Percentiles rank a stretch among this genome's conserved stretches.
Conservation (phyloP, 495 filamentous ascomycete genomes). For the Niebla homalea region DNA sequence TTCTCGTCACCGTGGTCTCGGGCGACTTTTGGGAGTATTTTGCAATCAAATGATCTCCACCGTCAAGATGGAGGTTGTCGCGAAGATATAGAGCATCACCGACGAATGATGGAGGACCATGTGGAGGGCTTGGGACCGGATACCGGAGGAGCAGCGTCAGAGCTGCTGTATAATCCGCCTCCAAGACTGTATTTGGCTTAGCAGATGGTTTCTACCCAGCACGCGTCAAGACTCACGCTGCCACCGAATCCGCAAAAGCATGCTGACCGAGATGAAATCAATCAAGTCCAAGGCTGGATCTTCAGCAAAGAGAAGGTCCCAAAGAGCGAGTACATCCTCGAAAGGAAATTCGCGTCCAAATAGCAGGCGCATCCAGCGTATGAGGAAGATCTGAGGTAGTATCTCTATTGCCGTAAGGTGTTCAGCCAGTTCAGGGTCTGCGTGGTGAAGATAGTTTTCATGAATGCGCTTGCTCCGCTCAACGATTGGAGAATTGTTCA, state of each 20-base stretch:
- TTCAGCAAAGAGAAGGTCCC: conserved; percentile 86
- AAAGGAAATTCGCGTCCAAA: conserved; percentile 92
- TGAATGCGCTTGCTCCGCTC: conserved; percentile 75
- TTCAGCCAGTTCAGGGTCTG: conserved; percentile 69
- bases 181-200: conserved; percentile 47
- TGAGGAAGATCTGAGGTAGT: conserved; percentile 91
- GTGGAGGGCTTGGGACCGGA: conserved; percentile 46
- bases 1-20: conserved; percentile 22
- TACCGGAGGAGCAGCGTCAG: conserved; percentile 75
- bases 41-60: conserved; percentile 59
- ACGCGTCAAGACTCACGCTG: conserved; percentile 43
- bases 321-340: conserved; percentile 66
- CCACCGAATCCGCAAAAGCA: conserved; percentile 90
- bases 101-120: conserved; percentile 64
- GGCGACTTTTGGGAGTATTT: conserved; percentile 70
- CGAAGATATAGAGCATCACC: conserved; percentile 78
- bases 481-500: conserved; percentile 61
- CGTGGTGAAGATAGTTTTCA: conserved; percentile 57
- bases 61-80: conserved; percentile 56
- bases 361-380: conserved; percentile 91
- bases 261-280: conserved; percentile 79
- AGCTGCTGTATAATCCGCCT: conserved; percentile 73
- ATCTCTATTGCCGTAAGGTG: conserved; percentile 79
- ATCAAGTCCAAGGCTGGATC: conserved; percentile 72
- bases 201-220: background rate